Evolutionary conservation across 75 land plant genomes (phyloP), one percentile per base, ranked within the genome.

Genomic region (Cryptomeria japonica): DNA sequence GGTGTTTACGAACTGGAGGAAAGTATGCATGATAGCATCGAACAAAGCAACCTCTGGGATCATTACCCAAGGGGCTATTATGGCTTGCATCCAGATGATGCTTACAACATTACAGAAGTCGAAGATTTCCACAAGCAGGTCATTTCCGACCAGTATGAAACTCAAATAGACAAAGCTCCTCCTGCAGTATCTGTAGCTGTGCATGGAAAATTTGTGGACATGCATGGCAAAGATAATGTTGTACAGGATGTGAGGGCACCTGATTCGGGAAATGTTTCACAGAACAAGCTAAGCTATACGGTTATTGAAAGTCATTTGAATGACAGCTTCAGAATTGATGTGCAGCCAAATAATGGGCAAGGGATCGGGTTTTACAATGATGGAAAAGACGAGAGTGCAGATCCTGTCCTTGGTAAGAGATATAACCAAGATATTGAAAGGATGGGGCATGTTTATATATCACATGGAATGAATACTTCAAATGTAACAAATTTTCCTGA

Each of bases 191-290:
- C 75, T 64, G 88, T 79, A 42, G 84, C 89, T 31, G 80, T 86
- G 8, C 88, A 92, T 87, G 92, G 86, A n/a, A 94, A 90, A 78
- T 10, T 86, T n/a, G 88, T 92, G 73, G 75, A 90, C 39, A 42
- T 55, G 1, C 89, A 88, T 88, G 92, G 88, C 25, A 75, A 77
- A 47, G 96, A 93, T n/a, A 87, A 39, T 86, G 5, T 76, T 47
- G 91, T 90, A 68, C 93, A 92, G 68, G 86, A 39, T 8, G 49
- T 85, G 15, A 91, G 88, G 79, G 89, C 88, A 31, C 90, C 79
- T 86, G 47, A 85, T 9, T 85, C 89, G 49, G 77, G 38, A 53
- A 91, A 87, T 42, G 46, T 85, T 46, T 28, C 87, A 22, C 72
- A 92, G 87, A 92, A 90, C 83, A 91, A 90, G 86, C 83, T 83